phyloP scores from a whole-genome alignment of 495 filamentous ascomycete species.

The Podospora pseudocomata region DNA sequence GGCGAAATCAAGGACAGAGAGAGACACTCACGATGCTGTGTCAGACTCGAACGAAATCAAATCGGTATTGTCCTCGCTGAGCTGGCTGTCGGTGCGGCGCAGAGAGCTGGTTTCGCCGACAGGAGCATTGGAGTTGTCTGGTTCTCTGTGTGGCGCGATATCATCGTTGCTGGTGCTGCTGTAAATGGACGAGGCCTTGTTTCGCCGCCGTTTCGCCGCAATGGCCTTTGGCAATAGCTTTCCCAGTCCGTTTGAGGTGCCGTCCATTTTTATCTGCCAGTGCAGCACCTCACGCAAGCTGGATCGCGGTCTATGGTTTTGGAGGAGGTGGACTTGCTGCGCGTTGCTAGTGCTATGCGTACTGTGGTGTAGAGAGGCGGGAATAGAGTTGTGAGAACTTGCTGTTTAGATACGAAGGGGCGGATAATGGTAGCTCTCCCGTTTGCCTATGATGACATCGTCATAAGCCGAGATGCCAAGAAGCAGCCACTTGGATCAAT shows the following conservation, averaged over 20 bases:
- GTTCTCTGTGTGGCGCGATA: slow-evolving; percentile 13
- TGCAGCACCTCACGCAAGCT: background rate
- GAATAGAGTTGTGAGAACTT: background rate
- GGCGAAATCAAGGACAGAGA: background rate
- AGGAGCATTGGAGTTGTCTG: slow-evolving; percentile 19
- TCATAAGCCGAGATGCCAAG: slow-evolving; percentile 8
- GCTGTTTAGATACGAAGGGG: background rate
- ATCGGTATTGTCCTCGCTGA: slow-evolving; percentile 14
- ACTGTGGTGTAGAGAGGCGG: background rate
- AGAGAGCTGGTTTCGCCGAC: slow-evolving; percentile 1
- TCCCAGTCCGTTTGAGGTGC: slow-evolving; percentile 37
- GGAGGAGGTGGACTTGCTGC: background rate
- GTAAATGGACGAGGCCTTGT: slow-evolving; percentile 29
- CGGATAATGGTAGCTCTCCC: background rate
- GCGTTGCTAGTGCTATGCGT: background rate
- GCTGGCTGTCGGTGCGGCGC: slow-evolving; percentile 19
- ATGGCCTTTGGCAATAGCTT: slow-evolving; percentile 50
- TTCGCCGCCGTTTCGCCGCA: slow-evolving; percentile 42
- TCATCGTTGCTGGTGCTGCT: slow-evolving; percentile 29
- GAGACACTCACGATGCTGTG: background rate
- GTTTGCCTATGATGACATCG: slow-evolving; percentile 12
- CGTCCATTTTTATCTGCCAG: slow-evolving; percentile 26
- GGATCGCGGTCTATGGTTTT: background rate
- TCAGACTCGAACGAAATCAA: slow-evolving; percentile 18
- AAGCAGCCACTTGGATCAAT: background rate